Evolutionary conservation across 78 protist species (phyloP).

Genomic region (Pelomyxa schiedti): DNA sequence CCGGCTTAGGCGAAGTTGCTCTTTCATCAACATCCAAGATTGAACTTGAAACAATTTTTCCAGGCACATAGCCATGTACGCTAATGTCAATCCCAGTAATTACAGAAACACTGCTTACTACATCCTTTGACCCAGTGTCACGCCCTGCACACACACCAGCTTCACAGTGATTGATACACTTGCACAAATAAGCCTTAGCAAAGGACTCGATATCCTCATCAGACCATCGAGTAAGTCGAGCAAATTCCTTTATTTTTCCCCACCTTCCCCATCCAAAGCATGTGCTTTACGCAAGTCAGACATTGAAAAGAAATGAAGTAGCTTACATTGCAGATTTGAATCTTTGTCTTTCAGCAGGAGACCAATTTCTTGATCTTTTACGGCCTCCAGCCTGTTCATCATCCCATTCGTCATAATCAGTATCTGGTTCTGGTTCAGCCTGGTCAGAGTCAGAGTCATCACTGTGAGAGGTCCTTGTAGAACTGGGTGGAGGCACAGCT

Average conservation of each 20-base stretch:
- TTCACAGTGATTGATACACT: background rate
- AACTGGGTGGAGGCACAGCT: background rate
- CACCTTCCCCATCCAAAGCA: conserved; percentile 41
- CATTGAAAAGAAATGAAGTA: no score
- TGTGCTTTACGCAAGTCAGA: no score
- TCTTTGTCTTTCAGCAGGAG: conserved; percentile 12
- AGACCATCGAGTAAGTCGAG: conserved; percentile 20
- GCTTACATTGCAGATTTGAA: conserved; percentile 16
- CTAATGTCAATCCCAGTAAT: background rate
- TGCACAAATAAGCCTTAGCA: conserved; percentile 33
- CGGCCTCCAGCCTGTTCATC: conserved; percentile 3
- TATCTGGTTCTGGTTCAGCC: conserved; percentile 22
- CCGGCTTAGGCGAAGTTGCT: background rate
- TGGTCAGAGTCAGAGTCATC: conserved; percentile 24
- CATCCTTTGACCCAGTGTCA: no score
- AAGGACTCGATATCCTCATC: conserved; percentile 21
- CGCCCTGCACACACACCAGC: conserved; percentile 5
- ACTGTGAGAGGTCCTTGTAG: background rate
- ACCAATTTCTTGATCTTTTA: conserved; percentile 38
- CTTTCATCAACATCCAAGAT: background rate
- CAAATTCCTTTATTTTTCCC: conserved; percentile 11
- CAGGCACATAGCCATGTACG: background rate
- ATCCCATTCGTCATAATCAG: background rate
- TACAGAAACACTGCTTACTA: background rate
- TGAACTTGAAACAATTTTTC: background rate